phyloP scores from a whole-genome alignment of 129 eudicot genomes.

The Artemisia argyi region DNA sequence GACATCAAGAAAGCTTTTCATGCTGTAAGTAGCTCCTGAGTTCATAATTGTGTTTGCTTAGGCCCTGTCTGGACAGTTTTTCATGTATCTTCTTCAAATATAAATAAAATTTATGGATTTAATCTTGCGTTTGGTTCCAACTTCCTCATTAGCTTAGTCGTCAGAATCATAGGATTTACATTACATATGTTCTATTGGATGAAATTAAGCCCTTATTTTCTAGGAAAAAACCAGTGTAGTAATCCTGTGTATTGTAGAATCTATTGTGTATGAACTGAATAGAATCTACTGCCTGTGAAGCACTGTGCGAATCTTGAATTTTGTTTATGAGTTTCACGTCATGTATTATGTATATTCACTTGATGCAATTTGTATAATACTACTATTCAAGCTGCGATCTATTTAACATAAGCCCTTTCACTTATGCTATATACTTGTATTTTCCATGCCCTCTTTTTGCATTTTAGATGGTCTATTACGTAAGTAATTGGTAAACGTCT shows the following conservation, averaged over 20 bases:
- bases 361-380: constrained; percentile 9
- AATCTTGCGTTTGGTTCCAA: neutral
- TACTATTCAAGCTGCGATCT: constrained; percentile 5
- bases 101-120: neutral
- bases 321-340: constrained; percentile 2
- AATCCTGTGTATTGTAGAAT: no score
- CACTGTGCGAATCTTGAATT: neutral
- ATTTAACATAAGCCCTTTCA: neutral
- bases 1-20: constrained; percentile 93
- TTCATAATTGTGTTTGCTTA: constrained; percentile 1
- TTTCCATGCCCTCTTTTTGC: no score
- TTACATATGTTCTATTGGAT: no score
- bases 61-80: neutral
- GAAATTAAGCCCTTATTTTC: no score
- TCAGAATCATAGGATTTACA: no score
- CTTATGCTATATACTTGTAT: no score
- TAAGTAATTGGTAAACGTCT: constrained; percentile 14
- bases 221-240: no score
- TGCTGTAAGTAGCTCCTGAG: constrained; percentile 48
- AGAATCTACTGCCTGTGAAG: neutral
- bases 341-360: neutral
- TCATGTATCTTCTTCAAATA: neutral
- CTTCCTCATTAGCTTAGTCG: neutral
- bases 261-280: no score
- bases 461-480: constrained; percentile 1